Percentiles rank a stretch among this genome's conserved stretches.
phyloP scores from a whole-genome alignment of 306 rosid species.

The Ziziphus jujuba region DNA sequence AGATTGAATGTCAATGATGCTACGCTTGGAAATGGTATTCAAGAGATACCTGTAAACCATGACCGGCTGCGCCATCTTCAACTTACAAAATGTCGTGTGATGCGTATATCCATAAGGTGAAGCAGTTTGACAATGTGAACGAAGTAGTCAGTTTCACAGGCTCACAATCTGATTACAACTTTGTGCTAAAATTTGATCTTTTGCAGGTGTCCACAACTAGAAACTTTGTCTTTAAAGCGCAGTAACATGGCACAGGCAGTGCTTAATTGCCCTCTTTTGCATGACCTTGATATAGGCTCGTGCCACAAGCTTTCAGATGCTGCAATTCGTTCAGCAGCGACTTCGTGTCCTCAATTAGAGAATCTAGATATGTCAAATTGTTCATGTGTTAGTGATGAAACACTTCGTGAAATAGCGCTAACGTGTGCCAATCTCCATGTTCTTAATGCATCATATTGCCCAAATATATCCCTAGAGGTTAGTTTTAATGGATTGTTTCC shows the following conservation, averaged over 20 bases:
- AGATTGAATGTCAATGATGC: constrained; percentile 78
- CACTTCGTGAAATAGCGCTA: constrained; percentile 79
- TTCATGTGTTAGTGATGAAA: constrained; percentile 93
- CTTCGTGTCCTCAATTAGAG: constrained; percentile 86
- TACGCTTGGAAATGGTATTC: constrained; percentile 81
- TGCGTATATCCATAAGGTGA: constrained; percentile 92
- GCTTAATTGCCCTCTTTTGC: constrained; percentile 87
- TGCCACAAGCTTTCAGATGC: constrained; percentile 99
- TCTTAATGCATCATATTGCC: constrained; percentile 93
- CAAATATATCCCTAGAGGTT: constrained; percentile 96
- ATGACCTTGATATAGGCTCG: constrained; percentile 81
- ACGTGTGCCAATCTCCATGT: constrained; percentile 69
- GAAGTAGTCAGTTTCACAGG: neutral
- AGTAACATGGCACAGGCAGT: constrained; percentile 96
- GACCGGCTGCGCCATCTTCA: constrained; percentile 81
- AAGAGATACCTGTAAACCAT: constrained; percentile 78
- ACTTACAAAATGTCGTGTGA: constrained; percentile 83
- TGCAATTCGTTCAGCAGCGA: constrained; percentile 93
- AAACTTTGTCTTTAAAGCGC: constrained; percentile 96
- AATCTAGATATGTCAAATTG: constrained; percentile 88
- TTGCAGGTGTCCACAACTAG: constrained; percentile 90
- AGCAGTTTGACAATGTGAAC: constrained; percentile 10
- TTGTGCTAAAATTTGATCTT: constrained; percentile 22
- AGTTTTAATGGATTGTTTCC: constrained; percentile 18
- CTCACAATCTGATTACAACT: neutral